Evolutionary conservation across 225 moss, liverwort and hornwort genomes (phyloP).

Genomic region (Physcomitrellopsis africana): DNA sequence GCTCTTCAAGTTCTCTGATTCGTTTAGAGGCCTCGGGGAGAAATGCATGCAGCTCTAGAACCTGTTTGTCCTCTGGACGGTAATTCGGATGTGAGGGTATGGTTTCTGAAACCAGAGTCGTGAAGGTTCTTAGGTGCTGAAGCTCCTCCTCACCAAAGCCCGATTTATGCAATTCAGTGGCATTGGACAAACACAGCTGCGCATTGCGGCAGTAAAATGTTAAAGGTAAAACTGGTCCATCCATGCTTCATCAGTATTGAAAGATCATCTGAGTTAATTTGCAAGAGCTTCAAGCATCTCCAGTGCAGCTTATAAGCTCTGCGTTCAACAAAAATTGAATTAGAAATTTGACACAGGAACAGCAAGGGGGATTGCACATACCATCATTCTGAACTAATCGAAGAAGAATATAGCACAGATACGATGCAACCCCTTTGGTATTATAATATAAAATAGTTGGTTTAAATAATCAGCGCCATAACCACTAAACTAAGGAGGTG

Average conservation of each 20-base stretch:
- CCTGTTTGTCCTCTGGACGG: conserved; percentile 49
- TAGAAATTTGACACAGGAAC: neutral
- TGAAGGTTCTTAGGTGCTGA: conserved; percentile 66
- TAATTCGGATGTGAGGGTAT: conserved; percentile 68
- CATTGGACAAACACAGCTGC: conserved; percentile 64
- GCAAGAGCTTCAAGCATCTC: neutral
- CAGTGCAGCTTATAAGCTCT: neutral
- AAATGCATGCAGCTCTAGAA: conserved; percentile 48
- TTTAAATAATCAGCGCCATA: neutral
- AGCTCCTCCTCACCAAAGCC: conserved; percentile 53
- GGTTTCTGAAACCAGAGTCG: conserved; percentile 60
- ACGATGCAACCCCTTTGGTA: neutral
- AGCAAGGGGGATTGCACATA: neutral
- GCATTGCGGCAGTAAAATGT: conserved; percentile 73
- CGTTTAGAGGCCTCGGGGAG: conserved; percentile 49
- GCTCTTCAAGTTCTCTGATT: conserved; percentile 47
- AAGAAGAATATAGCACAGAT: neutral
- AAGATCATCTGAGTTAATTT: neutral
- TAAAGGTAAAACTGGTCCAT: conserved; percentile 71
- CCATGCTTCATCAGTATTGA: conserved; percentile 46
- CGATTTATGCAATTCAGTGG: conserved; percentile 53
- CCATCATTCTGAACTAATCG: neutral
- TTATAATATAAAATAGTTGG: neutral
- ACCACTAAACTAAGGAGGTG: neutral
- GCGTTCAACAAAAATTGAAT: neutral